These are phyloP conservation scores for Cyathus striatus DNA, from an alignment of 768 basidiomycete species.

Conservation along the genomic window DNA sequence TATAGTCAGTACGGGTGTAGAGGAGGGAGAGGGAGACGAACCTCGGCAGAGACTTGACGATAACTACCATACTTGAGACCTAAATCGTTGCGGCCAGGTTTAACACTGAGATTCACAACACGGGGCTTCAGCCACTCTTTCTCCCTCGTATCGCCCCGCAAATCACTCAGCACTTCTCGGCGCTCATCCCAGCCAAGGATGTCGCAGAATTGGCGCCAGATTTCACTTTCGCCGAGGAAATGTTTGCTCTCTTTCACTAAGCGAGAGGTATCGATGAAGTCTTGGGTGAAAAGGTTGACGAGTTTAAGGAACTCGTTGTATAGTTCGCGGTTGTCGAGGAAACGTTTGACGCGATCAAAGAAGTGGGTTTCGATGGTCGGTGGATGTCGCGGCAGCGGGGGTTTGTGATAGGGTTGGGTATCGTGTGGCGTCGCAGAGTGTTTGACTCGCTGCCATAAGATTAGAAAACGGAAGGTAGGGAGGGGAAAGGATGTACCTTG, in stretches of 20 bases:
- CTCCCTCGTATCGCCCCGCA: slow-evolving; percentile 39
- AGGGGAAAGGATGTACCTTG: no score
- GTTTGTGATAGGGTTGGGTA: slow-evolving; percentile 24
- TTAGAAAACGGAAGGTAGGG: slow-evolving; percentile 8
- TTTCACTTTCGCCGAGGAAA: slow-evolving; percentile 73
- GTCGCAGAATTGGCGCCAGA: slow-evolving; percentile 77
- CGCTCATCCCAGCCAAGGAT: slow-evolving; percentile 86
- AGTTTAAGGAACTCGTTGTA: slow-evolving; percentile 96
- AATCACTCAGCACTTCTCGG: slow-evolving; percentile 51
- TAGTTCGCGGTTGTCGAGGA: slow-evolving; percentile 66
- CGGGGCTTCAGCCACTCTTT: slow-evolving; percentile 49
- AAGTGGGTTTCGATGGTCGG: slow-evolving; percentile 61
- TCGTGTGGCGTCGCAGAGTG: slow-evolving; percentile 32
- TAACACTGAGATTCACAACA: slow-evolving; percentile 31
- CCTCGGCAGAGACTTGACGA: slow-evolving; percentile 70
- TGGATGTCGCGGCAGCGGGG: slow-evolving; percentile 17
- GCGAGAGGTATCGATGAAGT: slow-evolving; percentile 82
- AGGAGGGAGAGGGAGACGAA: neutral
- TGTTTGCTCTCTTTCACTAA: slow-evolving; percentile 76
- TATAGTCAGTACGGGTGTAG: slow-evolving; percentile 1
- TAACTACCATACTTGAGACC: slow-evolving; percentile 85
- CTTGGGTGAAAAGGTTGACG: slow-evolving; percentile 91
- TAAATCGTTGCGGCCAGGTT: slow-evolving; percentile 60
- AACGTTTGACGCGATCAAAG: slow-evolving; percentile 85
- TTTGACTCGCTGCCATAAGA: slow-evolving; percentile 28